Base-by-base conservation (phyloP, 352 stramenopile genomes). In the Globisporangium rhizosaccharum region DNA sequence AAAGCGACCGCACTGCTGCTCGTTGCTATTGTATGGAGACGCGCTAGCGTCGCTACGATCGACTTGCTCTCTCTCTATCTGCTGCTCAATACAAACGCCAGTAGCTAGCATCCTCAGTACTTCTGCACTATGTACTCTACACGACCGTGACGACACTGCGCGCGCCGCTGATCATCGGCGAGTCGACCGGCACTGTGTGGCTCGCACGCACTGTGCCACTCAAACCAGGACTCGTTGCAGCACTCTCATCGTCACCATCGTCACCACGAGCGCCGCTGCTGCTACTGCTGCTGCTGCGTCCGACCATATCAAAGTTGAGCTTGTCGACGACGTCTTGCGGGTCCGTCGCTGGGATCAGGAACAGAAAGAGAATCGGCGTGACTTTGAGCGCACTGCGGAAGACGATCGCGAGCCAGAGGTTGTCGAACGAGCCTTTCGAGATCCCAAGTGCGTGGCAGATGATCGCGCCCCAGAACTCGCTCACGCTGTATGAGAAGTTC, bases 401-500 rank as follows among this genome's bases (percentile, higher is more conserved):
- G 23, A 97, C 61, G 60, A 96, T 96, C 49, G 96, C 80, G 49
- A 97, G 71, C 70, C 74, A 94, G 30, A 98, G 73, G 53, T 96
- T 95, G 45, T 94, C 79, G 75, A 98, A 98, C 65, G 94, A 78
- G 63, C 76, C 84, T 67, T 96, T 94, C 30, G 84, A 82, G 46
- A 98, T 94, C 11, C 87, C 88, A 10, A 98, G 71, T 45, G 72
- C 70, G 15, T 89, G 80, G 56, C 92, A 98, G 26, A 98, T 77
- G 11, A 88, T 62, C 10, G 94, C 92, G 1, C 94, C 93, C 68
- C 97, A 83, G 68, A 98, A 97, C 37, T 93, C 94, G 20, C 93
- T 97, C 23, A 98, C 70, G 39, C 92, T 96, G 46, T 79, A 89
- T 26, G 91, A 96, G 53, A 96, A 94, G 76, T 99, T 98, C 62